These are phyloP conservation scores for Tilletia horrida DNA, from an alignment of 1,284 basidiomycete species.

Conservation along the genomic window DNA sequence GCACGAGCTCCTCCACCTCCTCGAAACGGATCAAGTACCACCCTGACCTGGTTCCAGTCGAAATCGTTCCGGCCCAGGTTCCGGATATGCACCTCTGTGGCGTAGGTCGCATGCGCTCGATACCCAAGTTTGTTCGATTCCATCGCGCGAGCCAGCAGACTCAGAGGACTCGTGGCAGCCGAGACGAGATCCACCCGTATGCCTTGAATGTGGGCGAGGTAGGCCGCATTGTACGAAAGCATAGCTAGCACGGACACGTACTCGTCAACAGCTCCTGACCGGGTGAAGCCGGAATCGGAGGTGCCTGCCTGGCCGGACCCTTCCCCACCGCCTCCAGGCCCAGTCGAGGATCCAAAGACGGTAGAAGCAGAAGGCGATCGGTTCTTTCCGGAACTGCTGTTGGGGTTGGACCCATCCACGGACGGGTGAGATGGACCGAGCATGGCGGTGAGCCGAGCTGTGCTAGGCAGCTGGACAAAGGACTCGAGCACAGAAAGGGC, in stretches of 20 bases:
- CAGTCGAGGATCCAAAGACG: background rate
- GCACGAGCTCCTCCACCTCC: background rate
- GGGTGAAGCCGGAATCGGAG: background rate
- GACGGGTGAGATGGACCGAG: background rate
- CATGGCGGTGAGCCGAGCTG: conserved; percentile 2
- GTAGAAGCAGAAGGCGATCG: background rate
- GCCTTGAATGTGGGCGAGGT: conserved; percentile 37
- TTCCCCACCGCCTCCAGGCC: background rate
- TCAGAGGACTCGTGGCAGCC: conserved; percentile 37
- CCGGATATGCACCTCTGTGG: conserved; percentile 15
- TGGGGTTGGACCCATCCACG: background rate
- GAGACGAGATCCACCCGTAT: conserved; percentile 37
- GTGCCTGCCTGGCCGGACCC: conserved; percentile 14
- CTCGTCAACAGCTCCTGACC: conserved; percentile 28
- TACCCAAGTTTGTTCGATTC: conserved; percentile 28
- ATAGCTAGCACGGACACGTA: conserved; percentile 40
- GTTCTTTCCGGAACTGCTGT: background rate
- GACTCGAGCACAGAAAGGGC: conserved; percentile 39
- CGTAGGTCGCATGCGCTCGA: conserved; percentile 28
- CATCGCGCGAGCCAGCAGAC: conserved; percentile 27
- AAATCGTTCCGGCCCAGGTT: background rate
- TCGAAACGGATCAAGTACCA: conserved; percentile 5
- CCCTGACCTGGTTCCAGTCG: background rate
- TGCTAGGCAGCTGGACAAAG: conserved; percentile 21
- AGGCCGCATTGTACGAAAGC: conserved; percentile 41